phyloP scores from a whole-genome alignment of 1,284 basidiomycete species.

The Rhizopogon parksii region DNA sequence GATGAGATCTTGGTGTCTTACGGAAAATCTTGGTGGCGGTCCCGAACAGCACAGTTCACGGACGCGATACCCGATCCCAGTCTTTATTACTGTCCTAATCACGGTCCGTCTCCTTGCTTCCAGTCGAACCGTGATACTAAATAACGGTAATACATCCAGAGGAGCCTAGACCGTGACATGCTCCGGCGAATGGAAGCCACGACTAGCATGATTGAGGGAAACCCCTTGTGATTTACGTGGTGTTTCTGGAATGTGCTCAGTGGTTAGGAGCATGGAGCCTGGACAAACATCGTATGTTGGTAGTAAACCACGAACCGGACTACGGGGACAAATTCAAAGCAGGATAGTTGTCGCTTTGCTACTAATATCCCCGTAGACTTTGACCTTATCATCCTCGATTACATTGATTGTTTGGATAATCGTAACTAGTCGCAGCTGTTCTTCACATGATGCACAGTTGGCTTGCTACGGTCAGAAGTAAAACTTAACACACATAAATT shows the following conservation, averaged over 20 bases:
- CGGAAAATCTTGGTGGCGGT: slow-evolving; percentile 87
- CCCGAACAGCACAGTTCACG: slow-evolving; percentile 25
- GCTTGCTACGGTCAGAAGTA: too few species aligned
- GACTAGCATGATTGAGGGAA: not conserved
- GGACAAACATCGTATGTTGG: not conserved
- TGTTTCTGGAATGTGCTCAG: not conserved
- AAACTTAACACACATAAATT: too few species aligned
- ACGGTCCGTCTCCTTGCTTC: not conserved
- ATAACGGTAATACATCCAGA: not conserved
- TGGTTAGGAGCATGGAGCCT: not conserved
- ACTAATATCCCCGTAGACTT: not conserved
- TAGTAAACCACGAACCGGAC: not conserved
- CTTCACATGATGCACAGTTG: too few species aligned
- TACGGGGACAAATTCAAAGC: not conserved
- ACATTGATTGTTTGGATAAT: too few species aligned
- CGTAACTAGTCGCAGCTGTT: too few species aligned
- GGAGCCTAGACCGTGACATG: not conserved
- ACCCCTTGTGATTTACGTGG: not conserved
- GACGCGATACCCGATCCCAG: not conserved
- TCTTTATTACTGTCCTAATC: not conserved
- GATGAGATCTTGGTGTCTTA: slow-evolving; percentile 87
- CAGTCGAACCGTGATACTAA: not conserved
- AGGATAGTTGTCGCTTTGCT: too few species aligned
- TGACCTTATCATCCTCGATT: not conserved
- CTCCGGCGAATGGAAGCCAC: not conserved